These are phyloP conservation scores for Lachnellula hyalina DNA, from an alignment of 2,329 filamentous ascomycete genomes.

Conservation along the genomic window DNA sequence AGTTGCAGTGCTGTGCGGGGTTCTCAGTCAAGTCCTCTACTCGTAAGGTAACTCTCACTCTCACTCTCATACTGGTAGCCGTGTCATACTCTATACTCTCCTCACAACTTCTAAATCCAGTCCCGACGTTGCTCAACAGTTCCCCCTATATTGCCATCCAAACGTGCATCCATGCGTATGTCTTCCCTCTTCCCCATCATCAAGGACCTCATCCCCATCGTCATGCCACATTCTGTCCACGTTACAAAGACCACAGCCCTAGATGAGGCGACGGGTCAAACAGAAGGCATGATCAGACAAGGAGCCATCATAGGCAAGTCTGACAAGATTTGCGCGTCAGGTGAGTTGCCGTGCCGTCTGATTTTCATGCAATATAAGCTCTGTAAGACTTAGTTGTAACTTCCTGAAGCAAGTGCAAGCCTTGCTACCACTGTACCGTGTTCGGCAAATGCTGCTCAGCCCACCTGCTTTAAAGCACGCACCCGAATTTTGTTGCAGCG, in stretches of 20 bases:
- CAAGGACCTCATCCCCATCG: constrained; percentile 54
- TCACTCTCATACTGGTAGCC: too few species aligned
- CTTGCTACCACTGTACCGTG: neutral
- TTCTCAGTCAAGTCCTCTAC: too few species aligned
- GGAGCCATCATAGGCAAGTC: constrained; percentile 60
- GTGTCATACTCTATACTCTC: neutral
- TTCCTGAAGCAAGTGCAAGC: too few species aligned
- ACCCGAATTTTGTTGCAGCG: too few species aligned
- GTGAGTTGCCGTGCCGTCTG: constrained; percentile 36
- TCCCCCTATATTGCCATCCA: neutral
- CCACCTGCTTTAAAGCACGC: too few species aligned
- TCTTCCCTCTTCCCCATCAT: constrained; percentile 50
- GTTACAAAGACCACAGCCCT: constrained; percentile 46
- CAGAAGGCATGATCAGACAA: constrained; percentile 44
- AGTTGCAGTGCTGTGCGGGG: too few species aligned
- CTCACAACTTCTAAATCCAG: neutral
- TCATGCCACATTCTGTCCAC: constrained; percentile 52
- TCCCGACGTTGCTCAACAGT: neutral
- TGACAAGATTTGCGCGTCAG: constrained; percentile 61
- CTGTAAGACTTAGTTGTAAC: too few species aligned
- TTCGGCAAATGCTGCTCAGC: too few species aligned
- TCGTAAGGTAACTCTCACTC: too few species aligned
- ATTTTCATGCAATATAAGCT: neutral
- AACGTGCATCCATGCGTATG: constrained; percentile 33
- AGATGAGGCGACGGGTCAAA: constrained; percentile 40